Evolutionary conservation across 805 yeast genomes (phyloP).

Genomic region (Scheffersomyces amazonensis): DNA sequence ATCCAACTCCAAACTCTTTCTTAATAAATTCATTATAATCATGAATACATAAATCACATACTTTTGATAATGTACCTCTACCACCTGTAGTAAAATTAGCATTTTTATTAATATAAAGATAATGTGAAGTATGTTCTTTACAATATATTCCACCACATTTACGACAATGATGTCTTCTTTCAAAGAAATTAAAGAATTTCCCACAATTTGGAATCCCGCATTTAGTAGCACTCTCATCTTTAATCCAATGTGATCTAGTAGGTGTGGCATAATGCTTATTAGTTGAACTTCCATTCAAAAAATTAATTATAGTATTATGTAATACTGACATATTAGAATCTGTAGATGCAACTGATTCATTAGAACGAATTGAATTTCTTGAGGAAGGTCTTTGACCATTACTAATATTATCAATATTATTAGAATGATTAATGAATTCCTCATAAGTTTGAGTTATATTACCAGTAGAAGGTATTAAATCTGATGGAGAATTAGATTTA

Average conservation of each 20-base stretch:
- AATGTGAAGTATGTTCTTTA: constrained; percentile 60
- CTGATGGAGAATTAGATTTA: constrained; percentile 8
- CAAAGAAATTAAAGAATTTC: constrained; percentile 71
- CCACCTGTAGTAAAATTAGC: constrained; percentile 69
- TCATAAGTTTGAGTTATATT: neutral
- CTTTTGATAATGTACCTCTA: constrained; percentile 63
- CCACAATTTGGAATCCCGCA: constrained; percentile 62
- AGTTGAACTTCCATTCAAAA: constrained; percentile 3
- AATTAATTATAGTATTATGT: constrained; percentile 9
- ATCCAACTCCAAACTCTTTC: constrained; percentile 31
- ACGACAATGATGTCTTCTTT: constrained; percentile 79
- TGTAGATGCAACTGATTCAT: constrained; percentile 27
- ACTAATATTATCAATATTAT: neutral
- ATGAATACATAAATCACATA: constrained; percentile 64
- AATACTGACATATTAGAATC: constrained; percentile 18
- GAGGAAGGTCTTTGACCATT: constrained; percentile 1
- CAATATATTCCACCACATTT: constrained; percentile 83
- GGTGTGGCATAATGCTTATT: constrained; percentile 34
- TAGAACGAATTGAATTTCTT: constrained; percentile 18
- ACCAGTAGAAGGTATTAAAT: neutral
- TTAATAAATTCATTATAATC: constrained; percentile 55
- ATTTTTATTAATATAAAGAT: constrained; percentile 51
- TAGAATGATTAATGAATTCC: neutral
- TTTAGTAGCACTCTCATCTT: constrained; percentile 59
- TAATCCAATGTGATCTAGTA: constrained; percentile 67